Percentiles rank a stretch among this genome's conserved stretches.
These are phyloP conservation scores for Lactarius vividus DNA, from an alignment of 768 basidiomycete genomes.

Conservation along the genomic window DNA sequence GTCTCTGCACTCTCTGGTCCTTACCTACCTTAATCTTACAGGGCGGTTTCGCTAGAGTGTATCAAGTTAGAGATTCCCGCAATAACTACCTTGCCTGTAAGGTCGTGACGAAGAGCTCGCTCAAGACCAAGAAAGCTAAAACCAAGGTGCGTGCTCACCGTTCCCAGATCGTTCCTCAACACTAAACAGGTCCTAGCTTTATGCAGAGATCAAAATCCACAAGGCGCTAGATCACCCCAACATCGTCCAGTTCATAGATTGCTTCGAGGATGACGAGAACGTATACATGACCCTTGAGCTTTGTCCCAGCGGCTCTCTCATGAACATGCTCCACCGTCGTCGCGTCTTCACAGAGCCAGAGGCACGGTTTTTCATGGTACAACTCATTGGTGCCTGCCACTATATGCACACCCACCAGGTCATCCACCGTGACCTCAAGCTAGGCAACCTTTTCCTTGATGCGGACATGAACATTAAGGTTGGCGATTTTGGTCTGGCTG, in stretches of 20 bases:
- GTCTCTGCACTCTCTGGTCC: background rate
- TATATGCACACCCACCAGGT: constrained; percentile 98
- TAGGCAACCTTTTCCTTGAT: constrained; percentile 94
- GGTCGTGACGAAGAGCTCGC: constrained; percentile 87
- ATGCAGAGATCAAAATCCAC: constrained; percentile 98
- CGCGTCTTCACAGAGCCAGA: constrained; percentile 90
- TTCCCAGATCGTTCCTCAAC: background rate
- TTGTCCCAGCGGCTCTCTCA: constrained; percentile 84
- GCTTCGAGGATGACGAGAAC: constrained; percentile 93
- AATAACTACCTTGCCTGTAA: constrained; percentile 80
- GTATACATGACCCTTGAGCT: constrained; percentile 98
- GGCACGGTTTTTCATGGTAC: constrained; percentile 88
- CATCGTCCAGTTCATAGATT: constrained; percentile 88
- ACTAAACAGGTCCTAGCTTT: constrained; percentile 55
- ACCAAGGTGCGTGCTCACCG: constrained; percentile 67
- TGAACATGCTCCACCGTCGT: constrained; percentile 87
- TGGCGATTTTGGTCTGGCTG: constrained; percentile 96
- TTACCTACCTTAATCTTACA: constrained; percentile 28
- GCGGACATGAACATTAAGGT: constrained; percentile 92
- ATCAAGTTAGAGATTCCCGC: constrained; percentile 78
- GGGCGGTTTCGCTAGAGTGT: constrained; percentile 97
- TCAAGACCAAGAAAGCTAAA: constrained; percentile 95
- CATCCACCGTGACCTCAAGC: constrained; percentile 96
- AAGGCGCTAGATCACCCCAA: constrained; percentile 87
- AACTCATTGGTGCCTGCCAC: constrained; percentile 92